phyloP scores from a whole-genome alignment of 2,329 filamentous ascomycete species.

The Cladophialophora psammophila region DNA sequence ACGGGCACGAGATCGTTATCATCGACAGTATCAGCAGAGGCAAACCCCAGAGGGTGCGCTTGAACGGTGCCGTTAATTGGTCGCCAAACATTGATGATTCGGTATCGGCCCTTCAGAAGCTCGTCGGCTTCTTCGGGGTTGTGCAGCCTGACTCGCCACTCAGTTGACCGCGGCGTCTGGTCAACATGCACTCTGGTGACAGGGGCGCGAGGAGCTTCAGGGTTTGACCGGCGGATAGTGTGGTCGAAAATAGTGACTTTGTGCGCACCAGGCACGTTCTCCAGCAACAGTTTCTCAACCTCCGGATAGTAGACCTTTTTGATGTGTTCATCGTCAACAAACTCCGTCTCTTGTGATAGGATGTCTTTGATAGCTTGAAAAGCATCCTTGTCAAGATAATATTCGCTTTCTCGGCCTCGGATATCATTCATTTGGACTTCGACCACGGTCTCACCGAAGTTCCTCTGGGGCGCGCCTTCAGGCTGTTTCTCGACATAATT shows the following conservation, averaged over 20 bases:
- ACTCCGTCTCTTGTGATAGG: slow-evolving; percentile 64
- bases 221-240: slow-evolving; percentile 75
- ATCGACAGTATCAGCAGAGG: slow-evolving; percentile 61
- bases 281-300: slow-evolving; percentile 74
- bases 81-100: slow-evolving; percentile 89
- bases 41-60: slow-evolving; percentile 64
- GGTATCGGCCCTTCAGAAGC: slow-evolving; percentile 72
- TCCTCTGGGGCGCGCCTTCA: slow-evolving; percentile 67
- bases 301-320: slow-evolving; percentile 81
- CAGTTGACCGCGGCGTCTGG: slow-evolving; percentile 73
- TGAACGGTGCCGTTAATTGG: slow-evolving; percentile 67
- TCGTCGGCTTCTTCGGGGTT: slow-evolving; percentile 71
- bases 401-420: slow-evolving; percentile 72
- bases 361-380: slow-evolving; percentile 71
- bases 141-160: slow-evolving; percentile 72
- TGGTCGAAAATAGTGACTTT: slow-evolving; percentile 83
- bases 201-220: slow-evolving; percentile 68
- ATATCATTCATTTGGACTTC: slow-evolving; percentile 73
- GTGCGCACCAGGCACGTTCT: slow-evolving; percentile 70
- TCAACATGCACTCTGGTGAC: slow-evolving; percentile 82
- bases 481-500: slow-evolving; percentile 72
- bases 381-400: slow-evolving; percentile 74
- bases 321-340: slow-evolving; percentile 74
- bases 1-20: slow-evolving; percentile 73
- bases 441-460: slow-evolving; percentile 63